Evolutionary conservation across 768 basidiomycete genomes (phyloP).

Genomic region (Trametes meyenii): DNA sequence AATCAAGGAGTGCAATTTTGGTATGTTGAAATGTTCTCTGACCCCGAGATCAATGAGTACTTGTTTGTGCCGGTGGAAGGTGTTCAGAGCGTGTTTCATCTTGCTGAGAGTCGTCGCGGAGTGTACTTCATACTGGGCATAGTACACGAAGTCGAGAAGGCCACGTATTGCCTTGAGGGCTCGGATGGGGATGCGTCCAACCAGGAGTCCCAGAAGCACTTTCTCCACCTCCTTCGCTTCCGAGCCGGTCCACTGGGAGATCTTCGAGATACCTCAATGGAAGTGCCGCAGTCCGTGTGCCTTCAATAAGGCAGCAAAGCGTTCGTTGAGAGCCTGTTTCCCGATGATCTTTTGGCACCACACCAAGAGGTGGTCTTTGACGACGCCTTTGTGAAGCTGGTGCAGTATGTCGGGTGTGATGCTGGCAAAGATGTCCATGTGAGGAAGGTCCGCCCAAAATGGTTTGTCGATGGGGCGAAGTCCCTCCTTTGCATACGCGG

Average conservation of each 20-base stretch:
- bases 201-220: constrained; percentile 25
- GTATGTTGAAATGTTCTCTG: constrained; percentile 43
- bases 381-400: constrained; percentile 48
- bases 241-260: constrained; percentile 26
- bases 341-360: constrained; percentile 36
- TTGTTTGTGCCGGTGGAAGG: constrained; percentile 43
- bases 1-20: constrained; percentile 42
- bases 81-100: constrained; percentile 27
- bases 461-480: constrained; percentile 20
- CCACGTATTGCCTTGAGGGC: constrained; percentile 17
- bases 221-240: constrained; percentile 30
- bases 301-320: background rate
- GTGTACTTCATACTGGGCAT: constrained; percentile 26
- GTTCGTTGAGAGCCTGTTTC: constrained; percentile 22
- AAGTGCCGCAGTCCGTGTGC: constrained; percentile 23
- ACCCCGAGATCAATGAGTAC: constrained; percentile 40
- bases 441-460: constrained; percentile 17
- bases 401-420: constrained; percentile 47
- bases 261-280: constrained; percentile 9
- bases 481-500: constrained; percentile 5
- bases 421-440: constrained; percentile 34
- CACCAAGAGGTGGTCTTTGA: constrained; percentile 44
- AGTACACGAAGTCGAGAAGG: constrained; percentile 33
- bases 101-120: constrained; percentile 11
- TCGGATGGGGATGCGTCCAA: constrained; percentile 11